Evolutionary conservation across 2,329 filamentous ascomycete species (phyloP).

Genomic region (Ophiocordyceps camponoti-saundersi): DNA sequence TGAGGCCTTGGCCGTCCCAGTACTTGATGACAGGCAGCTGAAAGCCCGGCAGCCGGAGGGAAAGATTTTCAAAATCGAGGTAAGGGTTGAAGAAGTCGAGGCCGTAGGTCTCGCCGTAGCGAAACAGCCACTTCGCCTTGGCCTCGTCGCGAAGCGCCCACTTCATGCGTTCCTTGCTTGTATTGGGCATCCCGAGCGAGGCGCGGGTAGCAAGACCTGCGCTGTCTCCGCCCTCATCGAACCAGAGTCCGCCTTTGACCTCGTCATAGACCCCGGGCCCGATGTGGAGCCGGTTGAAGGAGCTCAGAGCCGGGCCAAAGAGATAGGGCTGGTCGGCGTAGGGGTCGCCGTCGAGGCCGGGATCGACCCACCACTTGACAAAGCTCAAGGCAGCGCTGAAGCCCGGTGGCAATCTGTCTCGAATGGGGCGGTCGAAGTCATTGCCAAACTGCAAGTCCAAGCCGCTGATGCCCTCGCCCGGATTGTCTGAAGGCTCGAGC

Average conservation of each 20-base stretch:
- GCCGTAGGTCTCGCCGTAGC: conserved; percentile 32
- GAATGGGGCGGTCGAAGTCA: conserved; percentile 83
- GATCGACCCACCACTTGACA: conserved; percentile 82
- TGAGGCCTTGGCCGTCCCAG: conserved; percentile 62
- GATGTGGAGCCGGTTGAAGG: conserved; percentile 61
- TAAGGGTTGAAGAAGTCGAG: conserved; percentile 80
- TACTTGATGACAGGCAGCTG: conserved; percentile 57
- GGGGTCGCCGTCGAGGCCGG: conserved; percentile 75
- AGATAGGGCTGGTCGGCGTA: conserved; percentile 76
- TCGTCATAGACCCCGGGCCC: conserved; percentile 34
- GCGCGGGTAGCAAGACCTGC: conserved; percentile 29
- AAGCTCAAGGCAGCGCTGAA: conserved; percentile 73
- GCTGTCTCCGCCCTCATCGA: conserved; percentile 50
- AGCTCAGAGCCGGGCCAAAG: conserved; percentile 66
- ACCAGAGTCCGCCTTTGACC: conserved; percentile 32
- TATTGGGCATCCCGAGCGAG: conserved; percentile 30
- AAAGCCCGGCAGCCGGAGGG: conserved; percentile 56
- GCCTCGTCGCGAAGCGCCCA: conserved; percentile 34
- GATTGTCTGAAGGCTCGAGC: conserved; percentile 23
- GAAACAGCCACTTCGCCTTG: conserved; percentile 37
- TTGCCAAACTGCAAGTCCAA: conserved; percentile 80
- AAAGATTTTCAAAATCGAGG: conserved; percentile 64
- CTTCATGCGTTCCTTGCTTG: conserved; percentile 37
- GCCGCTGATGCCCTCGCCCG: conserved; percentile 38
- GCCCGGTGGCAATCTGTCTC: conserved; percentile 69